Base-by-base conservation (phyloP, 345 rosid species). In the Lenwebbia sp. region DNA sequence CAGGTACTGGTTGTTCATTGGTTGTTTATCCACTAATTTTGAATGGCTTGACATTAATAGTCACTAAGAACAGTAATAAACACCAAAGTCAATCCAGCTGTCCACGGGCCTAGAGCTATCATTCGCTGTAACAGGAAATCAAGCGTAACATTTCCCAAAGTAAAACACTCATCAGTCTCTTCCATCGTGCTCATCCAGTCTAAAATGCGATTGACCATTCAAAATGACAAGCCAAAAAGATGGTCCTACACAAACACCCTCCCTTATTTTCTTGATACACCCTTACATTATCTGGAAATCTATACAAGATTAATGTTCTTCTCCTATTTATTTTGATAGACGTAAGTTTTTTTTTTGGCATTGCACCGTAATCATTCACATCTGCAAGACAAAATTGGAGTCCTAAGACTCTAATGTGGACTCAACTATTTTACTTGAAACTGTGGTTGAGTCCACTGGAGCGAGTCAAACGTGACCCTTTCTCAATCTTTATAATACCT, bases 141-240 rank as follows among this genome's bases (percentile, higher is more conserved):
- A 37, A 70, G 47, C 44, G 7, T 82, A 82, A 83, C 54, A 83
- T 83, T 55, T 83, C 40, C 49, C 22, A 41, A 76, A 44, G 57
- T 47, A 83, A 53, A 23, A 12, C 26, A 10, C 47, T 26, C 85
- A 56, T 78, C 56, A 56, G 85, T 84, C 82, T 56, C 78, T 17
- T 49, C 33, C 44, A 19, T 83, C 49, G 84, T 33, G 41, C 49
- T 53, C 19, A 51, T 25, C 22, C 13, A 5, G 81, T 70, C 81
- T 70, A 19, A 53, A 0, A 37, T 70, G 82, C 85, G 83, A 87
- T 70, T 88, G 90, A 89, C 88, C 88, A 50, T 87, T 85, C 88
- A 70, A 87, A 89, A 89, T 30, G 76, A 44, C 10, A 83, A 78
- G 1, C 81, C 81, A 53, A 60, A 40, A 56, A 14, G 25, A 49